Percentiles rank a stretch among this genome's conserved stretches.
These are phyloP conservation scores for Trichothecium roseum DNA, from an alignment of 2,329 filamentous ascomycete genomes.

Conservation along the genomic window DNA sequence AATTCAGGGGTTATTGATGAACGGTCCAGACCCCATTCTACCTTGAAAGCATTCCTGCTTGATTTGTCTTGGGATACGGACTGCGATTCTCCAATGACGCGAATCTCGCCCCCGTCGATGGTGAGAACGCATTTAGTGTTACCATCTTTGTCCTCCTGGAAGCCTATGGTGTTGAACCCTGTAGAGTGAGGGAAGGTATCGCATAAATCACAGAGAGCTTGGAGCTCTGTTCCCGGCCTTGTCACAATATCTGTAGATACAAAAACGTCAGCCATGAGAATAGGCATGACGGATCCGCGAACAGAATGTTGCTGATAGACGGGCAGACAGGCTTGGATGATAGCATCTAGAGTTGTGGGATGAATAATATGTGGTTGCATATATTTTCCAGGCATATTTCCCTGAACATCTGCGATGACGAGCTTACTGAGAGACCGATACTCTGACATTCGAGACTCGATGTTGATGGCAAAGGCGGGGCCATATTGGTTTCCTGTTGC, in stretches of 20 bases:
- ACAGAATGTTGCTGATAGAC: too few species aligned
- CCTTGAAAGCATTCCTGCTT: neutral
- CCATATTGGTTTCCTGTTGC: conserved; percentile 1
- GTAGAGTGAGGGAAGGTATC: neutral
- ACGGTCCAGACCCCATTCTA: neutral
- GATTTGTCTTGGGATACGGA: neutral
- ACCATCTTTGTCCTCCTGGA: neutral
- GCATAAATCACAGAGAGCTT: neutral
- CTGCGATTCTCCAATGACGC: neutral
- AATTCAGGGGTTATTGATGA: too few species aligned
- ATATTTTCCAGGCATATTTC: conserved; percentile 5
- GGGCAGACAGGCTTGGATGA: too few species aligned
- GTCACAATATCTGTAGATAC: too few species aligned
- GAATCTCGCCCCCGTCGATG: neutral
- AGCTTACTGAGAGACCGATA: neutral
- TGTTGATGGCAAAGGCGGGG: neutral
- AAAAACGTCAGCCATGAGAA: too few species aligned
- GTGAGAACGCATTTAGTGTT: neutral
- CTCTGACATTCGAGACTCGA: too few species aligned
- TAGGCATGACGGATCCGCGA: too few species aligned
- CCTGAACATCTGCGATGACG: conserved; percentile 6
- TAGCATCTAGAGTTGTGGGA: conserved; percentile 7
- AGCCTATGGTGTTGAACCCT: neutral
- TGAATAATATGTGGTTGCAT: conserved; percentile 8
- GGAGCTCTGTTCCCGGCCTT: neutral